These are phyloP conservation scores for Heliamphora pulchella DNA, from an alignment of 179 eudicot species.

Conservation along the genomic window DNA sequence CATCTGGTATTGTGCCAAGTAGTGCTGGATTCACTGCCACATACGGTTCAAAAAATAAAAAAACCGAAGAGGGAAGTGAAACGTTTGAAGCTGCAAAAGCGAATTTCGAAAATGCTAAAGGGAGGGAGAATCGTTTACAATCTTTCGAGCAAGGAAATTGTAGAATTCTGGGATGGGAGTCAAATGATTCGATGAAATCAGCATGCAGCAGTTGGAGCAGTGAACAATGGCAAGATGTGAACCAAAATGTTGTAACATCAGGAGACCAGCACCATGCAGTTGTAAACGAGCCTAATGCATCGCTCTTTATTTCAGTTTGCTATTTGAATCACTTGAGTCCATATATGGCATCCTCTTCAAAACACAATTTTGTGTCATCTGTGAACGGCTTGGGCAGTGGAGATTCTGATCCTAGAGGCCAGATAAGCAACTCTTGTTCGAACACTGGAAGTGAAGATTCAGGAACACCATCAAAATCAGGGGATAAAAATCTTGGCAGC, in stretches of 20 bases:
- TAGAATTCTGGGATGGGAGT: background rate
- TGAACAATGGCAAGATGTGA: no score
- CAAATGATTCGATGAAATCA: background rate
- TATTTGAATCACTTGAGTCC: background rate
- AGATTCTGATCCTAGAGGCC: background rate
- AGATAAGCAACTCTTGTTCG: background rate
- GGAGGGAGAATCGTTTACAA: background rate
- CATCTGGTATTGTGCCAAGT: background rate
- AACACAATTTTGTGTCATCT: background rate
- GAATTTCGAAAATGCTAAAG: background rate
- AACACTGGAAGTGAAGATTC: constrained; percentile 21
- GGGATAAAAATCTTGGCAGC: constrained; percentile 11
- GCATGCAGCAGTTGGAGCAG: background rate
- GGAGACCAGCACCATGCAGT: background rate
- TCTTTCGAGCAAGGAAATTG: constrained; percentile 8
- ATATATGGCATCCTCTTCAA: background rate
- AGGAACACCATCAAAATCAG: constrained; percentile 8
- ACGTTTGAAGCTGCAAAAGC: background rate
- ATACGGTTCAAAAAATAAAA: background rate
- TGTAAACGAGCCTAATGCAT: background rate
- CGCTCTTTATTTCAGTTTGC: background rate
- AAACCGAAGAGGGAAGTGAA: background rate
- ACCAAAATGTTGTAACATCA: background rate
- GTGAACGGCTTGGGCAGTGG: background rate
- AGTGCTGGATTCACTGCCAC: background rate